Conservation (phyloP, 495 filamentous ascomycete genomes). For the Hapsidospora chrysogenum region DNA sequence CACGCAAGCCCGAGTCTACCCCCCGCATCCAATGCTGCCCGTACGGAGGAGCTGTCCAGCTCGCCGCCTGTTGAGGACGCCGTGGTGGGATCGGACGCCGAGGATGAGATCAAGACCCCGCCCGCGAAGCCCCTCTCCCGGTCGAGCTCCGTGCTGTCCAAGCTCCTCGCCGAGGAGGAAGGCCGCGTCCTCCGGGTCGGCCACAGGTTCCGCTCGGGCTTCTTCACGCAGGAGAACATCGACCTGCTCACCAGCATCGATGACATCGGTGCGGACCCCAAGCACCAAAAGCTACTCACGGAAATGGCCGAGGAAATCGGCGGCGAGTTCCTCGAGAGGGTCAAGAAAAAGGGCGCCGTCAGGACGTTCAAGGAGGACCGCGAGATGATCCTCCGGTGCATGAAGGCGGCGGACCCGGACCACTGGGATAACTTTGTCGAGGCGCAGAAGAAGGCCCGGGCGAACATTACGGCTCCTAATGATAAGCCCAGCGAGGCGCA, state of each 20-base stretch:
- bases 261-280: conserved; percentile 34
- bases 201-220: conserved; percentile 55
- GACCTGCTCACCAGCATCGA: conserved; percentile 21
- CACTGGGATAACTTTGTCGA: conserved; percentile 49
- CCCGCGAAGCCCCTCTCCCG: conserved; percentile 35
- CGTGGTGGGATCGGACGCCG: conserved; percentile 18
- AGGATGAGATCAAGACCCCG: conserved; percentile 20
- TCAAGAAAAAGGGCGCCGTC: conserved; percentile 35
- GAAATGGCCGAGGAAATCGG: conserved; percentile 48
- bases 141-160: conserved; percentile 62
- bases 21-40: conserved; percentile 4
- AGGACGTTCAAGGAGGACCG: conserved; percentile 40
- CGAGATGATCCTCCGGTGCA: conserved; percentile 28
- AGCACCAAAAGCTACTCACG: conserved; percentile 38
- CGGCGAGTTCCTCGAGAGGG: conserved; percentile 32
- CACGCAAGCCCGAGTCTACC: conserved; percentile 8
- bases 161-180: conserved; percentile 73
- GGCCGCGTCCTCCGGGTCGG: conserved; percentile 73
- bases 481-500: conserved; percentile 6
- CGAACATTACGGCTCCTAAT: conserved; percentile 25
- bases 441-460: conserved; percentile 47
- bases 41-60: conserved; percentile 20
- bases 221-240: conserved; percentile 28
- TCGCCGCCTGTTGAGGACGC: conserved; percentile 16
- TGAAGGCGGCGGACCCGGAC: conserved; percentile 39